Percentiles rank a stretch among this genome's conserved stretches.
Evolutionary conservation across 495 filamentous ascomycete genomes (phyloP).

Genomic region (Lepidopterella palustris): DNA sequence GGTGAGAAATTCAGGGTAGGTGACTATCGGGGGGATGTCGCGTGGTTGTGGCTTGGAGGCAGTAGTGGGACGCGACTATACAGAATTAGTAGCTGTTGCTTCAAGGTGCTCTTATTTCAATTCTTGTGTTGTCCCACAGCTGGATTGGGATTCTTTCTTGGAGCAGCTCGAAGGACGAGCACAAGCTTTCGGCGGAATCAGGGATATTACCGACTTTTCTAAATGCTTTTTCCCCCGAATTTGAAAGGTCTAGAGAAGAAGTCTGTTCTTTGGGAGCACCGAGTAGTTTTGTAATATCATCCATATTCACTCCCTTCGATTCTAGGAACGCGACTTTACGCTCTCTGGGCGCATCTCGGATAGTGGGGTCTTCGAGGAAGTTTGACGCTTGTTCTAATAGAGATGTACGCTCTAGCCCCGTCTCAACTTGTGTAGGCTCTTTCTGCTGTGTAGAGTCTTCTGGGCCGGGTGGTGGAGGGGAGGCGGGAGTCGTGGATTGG

Average conservation of each 20-base stretch:
- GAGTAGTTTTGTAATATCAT: slow-evolving; percentile 64
- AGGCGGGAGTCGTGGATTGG: slow-evolving; percentile 6
- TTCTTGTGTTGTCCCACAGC: too few species aligned
- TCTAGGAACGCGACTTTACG: slow-evolving; percentile 73
- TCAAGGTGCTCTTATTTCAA: background rate
- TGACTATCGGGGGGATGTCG: slow-evolving; percentile 81
- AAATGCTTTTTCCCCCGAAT: slow-evolving; percentile 15
- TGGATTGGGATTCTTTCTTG: too few species aligned
- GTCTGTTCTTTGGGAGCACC: slow-evolving; percentile 30
- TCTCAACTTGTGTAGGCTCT: background rate
- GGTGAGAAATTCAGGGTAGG: slow-evolving; percentile 90
- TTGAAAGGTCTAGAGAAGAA: background rate
- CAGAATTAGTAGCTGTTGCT: slow-evolving; percentile 7
- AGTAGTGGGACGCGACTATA: slow-evolving; percentile 23
- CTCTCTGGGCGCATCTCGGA: slow-evolving; percentile 60
- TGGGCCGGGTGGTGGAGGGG: slow-evolving; percentile 1
- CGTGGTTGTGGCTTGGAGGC: slow-evolving; percentile 10
- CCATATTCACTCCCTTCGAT: slow-evolving; percentile 63
- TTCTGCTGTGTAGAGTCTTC: background rate
- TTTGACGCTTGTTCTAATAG: slow-evolving; percentile 60
- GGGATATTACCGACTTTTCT: slow-evolving; percentile 11
- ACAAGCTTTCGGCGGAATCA: too few species aligned
- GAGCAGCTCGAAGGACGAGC: too few species aligned
- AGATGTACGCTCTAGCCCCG: slow-evolving; percentile 14
- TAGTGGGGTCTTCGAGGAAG: slow-evolving; percentile 76